Base-by-base conservation (phyloP, 1,284 basidiomycete genomes). In the Apiotrichum gamsii region DNA sequence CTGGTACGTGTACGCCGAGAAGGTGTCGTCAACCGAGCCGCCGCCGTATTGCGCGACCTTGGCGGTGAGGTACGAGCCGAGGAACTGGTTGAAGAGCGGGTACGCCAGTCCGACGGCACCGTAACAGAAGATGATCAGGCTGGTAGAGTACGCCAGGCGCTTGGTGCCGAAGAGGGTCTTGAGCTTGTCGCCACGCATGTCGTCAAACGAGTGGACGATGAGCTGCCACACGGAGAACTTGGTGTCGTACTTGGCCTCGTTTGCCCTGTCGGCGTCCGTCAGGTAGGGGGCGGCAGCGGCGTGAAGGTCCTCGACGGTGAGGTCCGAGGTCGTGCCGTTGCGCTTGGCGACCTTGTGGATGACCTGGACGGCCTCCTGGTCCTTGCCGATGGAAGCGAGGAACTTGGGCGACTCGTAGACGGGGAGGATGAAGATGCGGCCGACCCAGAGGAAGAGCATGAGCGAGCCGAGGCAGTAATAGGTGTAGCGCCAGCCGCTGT, bases 401-500 rank as follows among this genome's bases (percentile, higher is more conserved):
- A 76, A 83, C 61, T 83, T 83, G 20, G 82, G 77, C 13, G 79
- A 80, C 60, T 83, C 82, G 50, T 78, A 75, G 18, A 83, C 70
- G 39, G 72, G 73, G 37, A 72, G 67, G 33, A 73, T 39, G 37
- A 64, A 54, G 52, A 59, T 53, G 15, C 73, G 63, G 20, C 65
- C 49, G 15, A 56, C 46, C 61, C 65, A 74, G 28, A 62, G 55
- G 30, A 76, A 21, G 32, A 79, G 63, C 4, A 77, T 78, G 49
- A 80, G 49, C 14, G 64, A 66, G n/a, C 78, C 79, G 29, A 76
- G 74, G 37, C 51, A 39, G 49, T 66, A 82, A 77, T 78, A 73
- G 23, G 78, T 77, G 66, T 82, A 82, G 60, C 81, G 73, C 81
- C 81, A 82, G 19, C 81, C 81, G 72, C 76, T 76, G 61, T 82